Percentiles rank a stretch among this genome's conserved stretches.
Conservation (phyloP, 352 stramenopile genomes). For the Globisporangium heterothallicum region DNA sequence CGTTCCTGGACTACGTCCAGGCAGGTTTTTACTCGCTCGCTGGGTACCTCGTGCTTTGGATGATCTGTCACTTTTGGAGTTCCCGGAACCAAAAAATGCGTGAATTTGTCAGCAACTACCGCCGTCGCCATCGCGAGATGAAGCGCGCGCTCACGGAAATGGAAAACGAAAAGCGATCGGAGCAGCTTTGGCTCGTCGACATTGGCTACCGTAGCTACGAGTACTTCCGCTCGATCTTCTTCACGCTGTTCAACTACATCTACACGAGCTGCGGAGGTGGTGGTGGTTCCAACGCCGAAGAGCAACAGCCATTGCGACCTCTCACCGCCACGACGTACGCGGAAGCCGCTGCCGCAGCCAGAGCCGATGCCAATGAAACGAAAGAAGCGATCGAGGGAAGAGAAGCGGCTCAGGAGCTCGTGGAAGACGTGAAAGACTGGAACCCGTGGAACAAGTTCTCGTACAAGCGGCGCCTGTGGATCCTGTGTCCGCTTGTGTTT, state of each 20-base stretch:
- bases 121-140: constrained; percentile 66
- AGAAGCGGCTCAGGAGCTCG: constrained; percentile 39
- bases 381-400: constrained; percentile 57
- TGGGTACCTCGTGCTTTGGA: constrained; percentile 71
- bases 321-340: constrained; percentile 1
- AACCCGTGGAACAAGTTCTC: constrained; percentile 83
- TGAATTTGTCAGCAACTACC: constrained; percentile 85
- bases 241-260: constrained; percentile 32
- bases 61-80: constrained; percentile 84
- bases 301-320: constrained; percentile 20
- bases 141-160: constrained; percentile 64
- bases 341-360: constrained; percentile 9
- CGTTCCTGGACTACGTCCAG: constrained; percentile 83
- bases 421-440: constrained; percentile 36
- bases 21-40: constrained; percentile 73
- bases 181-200: constrained; percentile 81
- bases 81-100: constrained; percentile 82
- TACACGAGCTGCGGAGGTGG: constrained; percentile 22
- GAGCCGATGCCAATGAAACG: constrained; percentile 49
- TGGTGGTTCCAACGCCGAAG: constrained; percentile 8
- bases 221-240: constrained; percentile 62
- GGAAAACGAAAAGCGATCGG: constrained; percentile 75
- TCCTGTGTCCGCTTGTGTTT: constrained; percentile 64
- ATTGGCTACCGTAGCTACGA: constrained; percentile 80
- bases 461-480: constrained; percentile 51